phyloP scores from a whole-genome alignment of 2,329 filamentous ascomycete species.

The Decorospora gaudefroyi region DNA sequence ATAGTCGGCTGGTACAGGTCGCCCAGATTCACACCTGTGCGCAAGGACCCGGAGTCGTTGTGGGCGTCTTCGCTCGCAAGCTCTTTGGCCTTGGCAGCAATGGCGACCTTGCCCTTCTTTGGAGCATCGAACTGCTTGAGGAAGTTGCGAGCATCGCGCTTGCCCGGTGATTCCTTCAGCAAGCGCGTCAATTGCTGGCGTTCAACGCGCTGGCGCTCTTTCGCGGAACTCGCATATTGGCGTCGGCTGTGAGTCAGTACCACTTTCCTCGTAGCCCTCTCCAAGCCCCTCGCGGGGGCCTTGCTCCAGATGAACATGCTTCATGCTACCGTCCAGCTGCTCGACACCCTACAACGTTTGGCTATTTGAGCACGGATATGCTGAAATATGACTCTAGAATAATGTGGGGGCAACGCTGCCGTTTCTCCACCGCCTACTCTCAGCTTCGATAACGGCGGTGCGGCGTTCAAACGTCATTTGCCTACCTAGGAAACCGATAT shows the following conservation, averaged over 20 bases:
- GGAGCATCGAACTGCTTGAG: slow-evolving; percentile 75
- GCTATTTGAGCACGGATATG: slow-evolving; percentile 2
- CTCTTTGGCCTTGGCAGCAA: slow-evolving; percentile 17
- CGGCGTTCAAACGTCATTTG: slow-evolving; percentile 21
- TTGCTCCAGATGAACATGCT: slow-evolving; percentile 46
- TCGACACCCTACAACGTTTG: slow-evolving; percentile 12
- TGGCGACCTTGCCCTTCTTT: slow-evolving; percentile 21
- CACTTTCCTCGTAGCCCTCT: slow-evolving; percentile 32
- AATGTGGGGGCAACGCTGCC: slow-evolving; percentile 9
- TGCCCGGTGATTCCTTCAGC: slow-evolving; percentile 85
- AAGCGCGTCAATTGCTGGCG: slow-evolving; percentile 53
- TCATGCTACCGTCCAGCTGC: slow-evolving; percentile 40
- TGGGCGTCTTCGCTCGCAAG: slow-evolving; percentile 32
- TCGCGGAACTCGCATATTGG: slow-evolving; percentile 36
- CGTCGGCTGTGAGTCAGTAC: slow-evolving; percentile 21
- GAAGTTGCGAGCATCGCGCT: slow-evolving; percentile 89
- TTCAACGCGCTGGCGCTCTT: slow-evolving; percentile 45
- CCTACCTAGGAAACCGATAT: slow-evolving; percentile 24
- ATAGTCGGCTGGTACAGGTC: slow-evolving; percentile 63
- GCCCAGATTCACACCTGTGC: slow-evolving; percentile 63
- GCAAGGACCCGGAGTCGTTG: slow-evolving; percentile 42
- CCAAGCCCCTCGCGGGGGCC: slow-evolving; percentile 43
- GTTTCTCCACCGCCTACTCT: slow-evolving; percentile 6
- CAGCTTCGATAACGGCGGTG: slow-evolving; percentile 10
- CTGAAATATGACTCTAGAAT: slow-evolving; percentile 13